Base-by-base conservation (phyloP, 1,284 basidiomycete genomes). In the Kalmanozyma brasiliensis region DNA sequence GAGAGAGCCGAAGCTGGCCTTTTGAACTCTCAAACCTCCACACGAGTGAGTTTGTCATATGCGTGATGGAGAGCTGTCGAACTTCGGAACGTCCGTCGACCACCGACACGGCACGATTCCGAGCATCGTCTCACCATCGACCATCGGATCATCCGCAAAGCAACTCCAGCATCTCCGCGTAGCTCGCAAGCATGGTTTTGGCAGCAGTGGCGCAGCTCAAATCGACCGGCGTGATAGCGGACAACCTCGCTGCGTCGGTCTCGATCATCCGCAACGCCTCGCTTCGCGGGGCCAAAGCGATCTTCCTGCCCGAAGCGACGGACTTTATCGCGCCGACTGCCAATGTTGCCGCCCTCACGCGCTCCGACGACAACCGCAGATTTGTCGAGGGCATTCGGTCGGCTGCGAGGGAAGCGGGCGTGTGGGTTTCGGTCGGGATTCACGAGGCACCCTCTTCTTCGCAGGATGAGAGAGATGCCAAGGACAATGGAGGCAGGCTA, bases 241-340 rank as follows among this genome's bases (percentile, higher is more conserved):
- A 76, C 23, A 82, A 82, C 40, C 62, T 78, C 14, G 48, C 66
- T 0, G 51, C 49, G 10, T 60, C 69, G 0, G 32, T 67, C 22
- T 40, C 48, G 7, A 41, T 86, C n/a, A 78, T 86, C 33, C 67
- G 78, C 7, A 14, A 42, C 33, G 63, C 59, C 8, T 83, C 82
- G 0, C 42, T 46, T 3, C 82, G 81, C 0, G 84, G 84, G 0
- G 84, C 85, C 3, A 80, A 79, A 51, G 82, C 84, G 13, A 72
- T 84, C 49, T 85, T 84, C 58, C 76, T 86, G 6, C 85, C 85
- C 17, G 85, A 86, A 77, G 79, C 86, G 0, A 79, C 84, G 20
- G 86, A 86, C 68, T 86, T 86, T 45, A 85, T 86, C 57, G 83
- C 84, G 1, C 79, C 82, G 8, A 77, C 82, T 14, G 63, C 79